These are phyloP conservation scores for Multifurca ochricompacta DNA, from an alignment of 768 basidiomycete genomes.

Conservation along the genomic window DNA sequence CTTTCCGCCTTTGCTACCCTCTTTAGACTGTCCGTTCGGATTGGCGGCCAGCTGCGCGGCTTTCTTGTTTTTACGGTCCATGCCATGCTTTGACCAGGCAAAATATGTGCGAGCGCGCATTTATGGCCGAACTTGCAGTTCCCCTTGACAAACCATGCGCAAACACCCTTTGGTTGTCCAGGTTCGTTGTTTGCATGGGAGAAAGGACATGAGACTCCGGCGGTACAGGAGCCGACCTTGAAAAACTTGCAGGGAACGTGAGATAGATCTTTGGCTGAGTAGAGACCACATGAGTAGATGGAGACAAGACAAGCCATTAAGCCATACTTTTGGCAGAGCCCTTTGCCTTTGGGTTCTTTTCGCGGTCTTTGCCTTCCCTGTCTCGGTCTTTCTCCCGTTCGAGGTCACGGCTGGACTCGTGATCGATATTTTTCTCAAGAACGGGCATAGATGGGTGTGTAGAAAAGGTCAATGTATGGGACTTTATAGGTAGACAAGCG, in stretches of 20 bases:
- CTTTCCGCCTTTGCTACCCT: conserved; percentile 31
- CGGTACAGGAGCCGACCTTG: conserved; percentile 90
- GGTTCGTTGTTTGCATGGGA: conserved; percentile 71
- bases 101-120: conserved; percentile 89
- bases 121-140: conserved; percentile 76
- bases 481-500: neutral
- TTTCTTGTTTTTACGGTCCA: conserved; percentile 98
- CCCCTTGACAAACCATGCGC: conserved; percentile 90
- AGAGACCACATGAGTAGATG: conserved; percentile 6
- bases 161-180: conserved; percentile 71
- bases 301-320: neutral
- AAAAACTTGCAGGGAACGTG: conserved; percentile 99
- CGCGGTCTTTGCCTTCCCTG: conserved; percentile 19
- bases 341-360: conserved; percentile 23
- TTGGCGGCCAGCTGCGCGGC: conserved; percentile 62
- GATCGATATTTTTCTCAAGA: conserved; percentile 20
- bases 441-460: conserved; percentile 18
- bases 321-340: conserved; percentile 23
- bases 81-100: conserved; percentile 92
- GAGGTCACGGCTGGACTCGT: conserved; percentile 16
- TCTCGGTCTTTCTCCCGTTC: conserved; percentile 21
- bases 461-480: neutral
- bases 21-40: conserved; percentile 29
- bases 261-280: conserved; percentile 76
- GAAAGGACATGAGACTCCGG: conserved; percentile 93